These are phyloP conservation scores for Globisporangium nodosum DNA, from an alignment of 352 stramenopile genomes.

Conservation along the genomic window DNA sequence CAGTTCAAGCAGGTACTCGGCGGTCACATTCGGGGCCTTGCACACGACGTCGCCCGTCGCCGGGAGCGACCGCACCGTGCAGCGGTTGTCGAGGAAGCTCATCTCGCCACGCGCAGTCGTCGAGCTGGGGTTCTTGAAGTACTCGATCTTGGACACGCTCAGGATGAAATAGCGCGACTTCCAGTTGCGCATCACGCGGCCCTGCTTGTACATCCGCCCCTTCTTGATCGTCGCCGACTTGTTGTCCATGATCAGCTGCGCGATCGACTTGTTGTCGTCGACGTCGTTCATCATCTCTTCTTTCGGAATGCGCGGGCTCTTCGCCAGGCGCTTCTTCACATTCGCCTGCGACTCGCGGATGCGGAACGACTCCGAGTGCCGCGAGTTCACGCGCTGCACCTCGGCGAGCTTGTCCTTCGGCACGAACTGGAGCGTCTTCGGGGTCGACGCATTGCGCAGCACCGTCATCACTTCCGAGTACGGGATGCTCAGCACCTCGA, in stretches of 20 bases:
- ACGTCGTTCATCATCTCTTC: slow-evolving; percentile 58
- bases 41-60: slow-evolving; percentile 59
- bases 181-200: slow-evolving; percentile 77
- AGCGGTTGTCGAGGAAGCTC: slow-evolving; percentile 74
- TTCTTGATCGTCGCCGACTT: slow-evolving; percentile 86
- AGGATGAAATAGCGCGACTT: slow-evolving; percentile 87
- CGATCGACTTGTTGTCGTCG: slow-evolving; percentile 78
- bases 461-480: slow-evolving; percentile 84
- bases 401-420: slow-evolving; percentile 82
- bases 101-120: slow-evolving; percentile 71
- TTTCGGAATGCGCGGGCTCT: slow-evolving; percentile 66
- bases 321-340: slow-evolving; percentile 68
- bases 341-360: slow-evolving; percentile 55
- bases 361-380: slow-evolving; percentile 70
- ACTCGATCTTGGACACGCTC: slow-evolving; percentile 83
- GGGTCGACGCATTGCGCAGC: slow-evolving; percentile 52
- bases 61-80: slow-evolving; percentile 69
- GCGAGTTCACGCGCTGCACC: slow-evolving; percentile 79
- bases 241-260: slow-evolving; percentile 81
- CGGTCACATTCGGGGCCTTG: slow-evolving; percentile 65
- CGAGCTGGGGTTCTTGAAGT: slow-evolving; percentile 79
- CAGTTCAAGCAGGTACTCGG: slow-evolving; percentile 67
- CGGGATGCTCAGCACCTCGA: slow-evolving; percentile 77
- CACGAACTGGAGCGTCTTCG: slow-evolving; percentile 81
- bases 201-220: slow-evolving; percentile 84